phyloP scores from a whole-genome alignment of 495 filamentous ascomycete genomes.

The Penicillium angulare region DNA sequence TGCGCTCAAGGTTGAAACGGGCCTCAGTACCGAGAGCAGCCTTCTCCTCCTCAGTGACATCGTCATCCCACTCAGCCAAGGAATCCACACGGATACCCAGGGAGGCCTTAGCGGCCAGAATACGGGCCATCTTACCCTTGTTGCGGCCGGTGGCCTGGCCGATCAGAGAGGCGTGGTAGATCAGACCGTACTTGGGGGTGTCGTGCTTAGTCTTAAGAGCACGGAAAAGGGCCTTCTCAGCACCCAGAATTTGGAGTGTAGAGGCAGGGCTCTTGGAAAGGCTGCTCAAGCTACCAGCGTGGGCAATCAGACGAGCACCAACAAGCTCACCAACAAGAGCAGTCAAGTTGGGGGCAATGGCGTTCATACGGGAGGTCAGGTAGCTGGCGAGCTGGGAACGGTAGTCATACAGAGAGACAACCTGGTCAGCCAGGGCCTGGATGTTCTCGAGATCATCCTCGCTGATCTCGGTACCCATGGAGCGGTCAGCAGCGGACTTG shows the following conservation, averaged over 20 bases:
- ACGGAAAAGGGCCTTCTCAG: slow-evolving; percentile 97
- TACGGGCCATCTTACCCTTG: slow-evolving; percentile 98
- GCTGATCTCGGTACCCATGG: slow-evolving; percentile 97
- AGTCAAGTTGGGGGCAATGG: slow-evolving; percentile 95
- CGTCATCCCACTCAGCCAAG: slow-evolving; percentile 75
- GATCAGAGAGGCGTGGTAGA: slow-evolving; percentile 96
- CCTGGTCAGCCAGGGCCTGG: slow-evolving; percentile 84
- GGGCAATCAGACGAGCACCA: slow-evolving; percentile 91
- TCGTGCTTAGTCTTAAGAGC: slow-evolving; percentile 99
- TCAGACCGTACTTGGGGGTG: slow-evolving; percentile 98
- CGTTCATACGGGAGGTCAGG: slow-evolving; percentile 89
- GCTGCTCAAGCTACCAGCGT: slow-evolving; percentile 92
- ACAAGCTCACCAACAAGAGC: slow-evolving; percentile 92
- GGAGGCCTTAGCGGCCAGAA: slow-evolving; percentile 89
- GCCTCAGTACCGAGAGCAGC: slow-evolving; percentile 69
- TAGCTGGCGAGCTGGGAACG: slow-evolving; percentile 84
- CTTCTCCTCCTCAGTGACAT: slow-evolving; percentile 84
- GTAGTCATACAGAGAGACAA: slow-evolving; percentile 87
- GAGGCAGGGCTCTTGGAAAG: slow-evolving; percentile 94
- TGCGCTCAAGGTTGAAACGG: slow-evolving; percentile 78
- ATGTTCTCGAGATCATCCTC: slow-evolving; percentile 88
- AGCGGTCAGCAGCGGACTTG: slow-evolving; percentile 91
- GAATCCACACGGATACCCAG: slow-evolving; percentile 92
- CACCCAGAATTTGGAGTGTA: slow-evolving; percentile 96
- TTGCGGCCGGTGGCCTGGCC: slow-evolving; percentile 96